Evolutionary conservation across 148 eudicot genomes (phyloP).

Genomic region (Rhododendron simsii): DNA sequence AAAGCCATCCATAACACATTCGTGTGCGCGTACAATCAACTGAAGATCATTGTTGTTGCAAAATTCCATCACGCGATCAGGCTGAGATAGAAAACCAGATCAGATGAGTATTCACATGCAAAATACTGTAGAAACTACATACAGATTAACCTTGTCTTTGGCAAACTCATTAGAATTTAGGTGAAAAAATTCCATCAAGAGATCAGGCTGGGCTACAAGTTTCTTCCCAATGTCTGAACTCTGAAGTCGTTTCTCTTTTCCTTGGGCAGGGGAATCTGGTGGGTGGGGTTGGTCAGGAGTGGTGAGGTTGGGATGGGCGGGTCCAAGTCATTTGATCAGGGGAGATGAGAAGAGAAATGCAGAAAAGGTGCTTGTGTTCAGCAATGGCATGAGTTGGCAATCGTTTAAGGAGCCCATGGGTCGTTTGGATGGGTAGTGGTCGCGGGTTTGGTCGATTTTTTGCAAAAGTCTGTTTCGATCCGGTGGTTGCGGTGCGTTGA

Average conservation of each 20-base stretch:
- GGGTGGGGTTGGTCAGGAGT: background rate
- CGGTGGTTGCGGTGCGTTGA: background rate
- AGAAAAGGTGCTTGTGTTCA: background rate
- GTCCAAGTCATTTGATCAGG: background rate
- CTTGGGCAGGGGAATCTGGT: background rate
- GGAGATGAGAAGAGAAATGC: background rate
- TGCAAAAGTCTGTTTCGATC: background rate
- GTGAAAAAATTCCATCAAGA: background rate
- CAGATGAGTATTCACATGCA: constrained; percentile 3
- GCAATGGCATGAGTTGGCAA: background rate
- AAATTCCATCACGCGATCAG: constrained; percentile 98
- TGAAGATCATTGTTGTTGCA: constrained; percentile 98
- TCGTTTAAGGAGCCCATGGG: background rate
- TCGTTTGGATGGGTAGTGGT: background rate
- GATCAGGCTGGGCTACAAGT: background rate
- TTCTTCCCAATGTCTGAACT: background rate
- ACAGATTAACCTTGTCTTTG: background rate
- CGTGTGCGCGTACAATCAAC: constrained; percentile 96
- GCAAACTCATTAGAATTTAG: background rate
- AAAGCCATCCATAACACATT: constrained; percentile 99
- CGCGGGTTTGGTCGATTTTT: background rate
- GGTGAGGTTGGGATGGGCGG: background rate
- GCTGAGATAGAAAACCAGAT: constrained; percentile 39
- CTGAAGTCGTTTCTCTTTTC: background rate
- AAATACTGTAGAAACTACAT: background rate